These are phyloP conservation scores for Fusarium falciforme DNA, from an alignment of 2,329 filamentous ascomycete genomes.

Conservation along the genomic window DNA sequence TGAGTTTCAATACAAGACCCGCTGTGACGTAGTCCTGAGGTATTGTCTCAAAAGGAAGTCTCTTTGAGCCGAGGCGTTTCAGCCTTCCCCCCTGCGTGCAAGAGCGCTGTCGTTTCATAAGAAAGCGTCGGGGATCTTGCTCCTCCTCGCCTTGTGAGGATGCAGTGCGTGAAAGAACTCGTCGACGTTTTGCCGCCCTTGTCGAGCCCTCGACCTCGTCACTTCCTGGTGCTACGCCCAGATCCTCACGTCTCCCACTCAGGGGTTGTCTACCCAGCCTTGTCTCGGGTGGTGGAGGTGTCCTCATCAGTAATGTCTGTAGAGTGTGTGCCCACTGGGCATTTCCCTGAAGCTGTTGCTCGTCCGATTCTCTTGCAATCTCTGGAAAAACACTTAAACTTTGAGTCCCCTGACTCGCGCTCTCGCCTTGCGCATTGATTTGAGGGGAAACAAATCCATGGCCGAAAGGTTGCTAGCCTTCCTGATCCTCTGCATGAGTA, in stretches of 20 bases:
- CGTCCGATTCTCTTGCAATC: not conserved
- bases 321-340: slow-evolving; percentile 29
- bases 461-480: slow-evolving; percentile 38
- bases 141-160: slow-evolving; percentile 4
- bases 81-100: slow-evolving; percentile 24
- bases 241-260: not conserved
- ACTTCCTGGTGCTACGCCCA: not conserved
- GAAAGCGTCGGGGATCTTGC: slow-evolving; percentile 33
- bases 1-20: slow-evolving; percentile 15
- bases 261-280: not conserved
- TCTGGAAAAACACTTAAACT: not conserved
- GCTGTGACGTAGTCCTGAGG: slow-evolving; percentile 31
- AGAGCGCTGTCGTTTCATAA: slow-evolving; percentile 35
- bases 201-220: not conserved
- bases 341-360: not conserved
- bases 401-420: slow-evolving; percentile 3
- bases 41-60: slow-evolving; percentile 44
- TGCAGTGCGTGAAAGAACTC: slow-evolving; percentile 14
- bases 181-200: slow-evolving; percentile 14
- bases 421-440: slow-evolving; percentile 1
- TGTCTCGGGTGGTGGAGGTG: slow-evolving; percentile 24
- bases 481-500: slow-evolving; percentile 20
- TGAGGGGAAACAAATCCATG: not conserved
- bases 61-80: slow-evolving; percentile 37
- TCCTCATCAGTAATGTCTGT: slow-evolving; percentile 33